phyloP scores from a whole-genome alignment of 2,329 filamentous ascomycete genomes.

The Ustulina deusta region DNA sequence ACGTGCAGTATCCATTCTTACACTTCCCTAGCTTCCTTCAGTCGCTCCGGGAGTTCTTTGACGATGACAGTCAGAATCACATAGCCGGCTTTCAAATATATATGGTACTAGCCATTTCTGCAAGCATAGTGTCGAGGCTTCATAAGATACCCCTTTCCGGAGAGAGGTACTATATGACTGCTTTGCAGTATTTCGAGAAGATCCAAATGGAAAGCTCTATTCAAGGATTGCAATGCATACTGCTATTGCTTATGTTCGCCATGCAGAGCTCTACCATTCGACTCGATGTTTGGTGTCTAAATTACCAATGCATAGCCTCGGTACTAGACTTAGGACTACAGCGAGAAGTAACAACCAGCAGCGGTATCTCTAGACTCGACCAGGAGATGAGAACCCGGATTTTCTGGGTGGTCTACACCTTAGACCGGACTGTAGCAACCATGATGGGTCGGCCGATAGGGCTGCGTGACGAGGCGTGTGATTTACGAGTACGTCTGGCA shows the following conservation, averaged over 20 bases:
- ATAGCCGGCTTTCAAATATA: slow-evolving; percentile 60
- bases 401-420: slow-evolving; percentile 66
- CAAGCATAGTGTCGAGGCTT: slow-evolving; percentile 59
- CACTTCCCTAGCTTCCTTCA: slow-evolving; percentile 58
- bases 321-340: slow-evolving; percentile 65
- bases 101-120: slow-evolving; percentile 65
- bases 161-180: slow-evolving; percentile 63
- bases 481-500: slow-evolving; percentile 56
- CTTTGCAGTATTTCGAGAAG: slow-evolving; percentile 60
- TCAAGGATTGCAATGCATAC: slow-evolving; percentile 61
- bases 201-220: slow-evolving; percentile 62
- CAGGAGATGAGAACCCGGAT: slow-evolving; percentile 67
- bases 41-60: slow-evolving; percentile 54
- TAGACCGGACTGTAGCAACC: slow-evolving; percentile 65
- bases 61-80: slow-evolving; percentile 46
- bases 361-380: slow-evolving; percentile 59
- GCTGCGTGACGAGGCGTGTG: slow-evolving; percentile 66
- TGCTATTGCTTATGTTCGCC: slow-evolving; percentile 61
- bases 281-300: slow-evolving; percentile 66
- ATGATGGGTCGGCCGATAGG: slow-evolving; percentile 69
- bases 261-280: slow-evolving; percentile 62
- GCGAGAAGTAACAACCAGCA: slow-evolving; percentile 58
- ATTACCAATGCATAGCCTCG: slow-evolving; percentile 66
- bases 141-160: slow-evolving; percentile 58
- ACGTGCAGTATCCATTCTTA: slow-evolving; percentile 63